Evolutionary conservation across 2,329 filamentous ascomycete genomes (phyloP).

Genomic region (Aureobasidium sp.): DNA sequence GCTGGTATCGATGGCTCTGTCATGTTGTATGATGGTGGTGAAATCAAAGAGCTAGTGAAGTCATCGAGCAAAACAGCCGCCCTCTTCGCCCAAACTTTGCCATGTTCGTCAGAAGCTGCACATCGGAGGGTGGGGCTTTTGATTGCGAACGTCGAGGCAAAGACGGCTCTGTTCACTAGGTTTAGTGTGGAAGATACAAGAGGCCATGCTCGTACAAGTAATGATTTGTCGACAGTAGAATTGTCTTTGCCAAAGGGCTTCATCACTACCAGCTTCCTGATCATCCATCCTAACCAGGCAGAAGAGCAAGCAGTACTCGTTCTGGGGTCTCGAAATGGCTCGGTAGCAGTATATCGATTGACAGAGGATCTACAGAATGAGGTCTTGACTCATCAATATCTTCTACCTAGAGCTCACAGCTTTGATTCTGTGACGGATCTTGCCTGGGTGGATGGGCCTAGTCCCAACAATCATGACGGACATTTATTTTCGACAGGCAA

Average conservation of each 20-base stretch:
- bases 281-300: background rate
- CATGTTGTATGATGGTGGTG: constrained; percentile 29
- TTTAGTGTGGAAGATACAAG: background rate
- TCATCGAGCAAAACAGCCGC: constrained; percentile 36
- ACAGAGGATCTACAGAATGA: background rate
- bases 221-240: background rate
- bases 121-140: constrained; percentile 27
- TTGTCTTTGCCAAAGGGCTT: constrained; percentile 37
- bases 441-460: constrained; percentile 22
- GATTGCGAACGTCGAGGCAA: constrained; percentile 33
- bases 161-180: constrained; percentile 21
- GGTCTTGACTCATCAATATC: background rate
- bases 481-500: constrained; percentile 66
- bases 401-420: constrained; percentile 36
- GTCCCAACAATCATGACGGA: constrained; percentile 20
- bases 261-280: constrained; percentile 44
- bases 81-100: constrained; percentile 28
- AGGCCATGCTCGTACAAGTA: background rate
- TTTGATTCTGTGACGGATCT: constrained; percentile 65
- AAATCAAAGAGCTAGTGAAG: constrained; percentile 25
- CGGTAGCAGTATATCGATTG: constrained; percentile 37
- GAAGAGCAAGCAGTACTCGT: constrained; percentile 22
- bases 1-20: constrained; percentile 41
- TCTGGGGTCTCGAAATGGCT: constrained; percentile 51
- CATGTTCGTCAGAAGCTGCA: background rate